A percentile compares a stretch with the other conserved stretches of the same genome.
These are phyloP conservation scores for Cercospora citrullina DNA, from an alignment of 2,329 filamentous ascomycete genomes.

Conservation along the genomic window DNA sequence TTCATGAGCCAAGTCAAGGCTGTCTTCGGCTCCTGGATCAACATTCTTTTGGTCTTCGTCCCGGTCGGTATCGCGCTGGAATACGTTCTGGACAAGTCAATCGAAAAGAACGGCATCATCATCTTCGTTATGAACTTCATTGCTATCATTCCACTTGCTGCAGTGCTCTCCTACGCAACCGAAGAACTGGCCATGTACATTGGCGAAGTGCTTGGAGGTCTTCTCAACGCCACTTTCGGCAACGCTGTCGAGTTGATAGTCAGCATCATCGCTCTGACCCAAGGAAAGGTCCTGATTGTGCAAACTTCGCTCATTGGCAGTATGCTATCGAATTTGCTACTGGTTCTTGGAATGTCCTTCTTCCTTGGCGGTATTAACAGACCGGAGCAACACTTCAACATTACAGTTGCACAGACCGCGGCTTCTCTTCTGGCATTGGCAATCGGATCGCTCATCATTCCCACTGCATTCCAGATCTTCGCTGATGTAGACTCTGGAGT, in stretches of 20 bases:
- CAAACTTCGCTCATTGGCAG: conserved; percentile 90
- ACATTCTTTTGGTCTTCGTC: conserved; percentile 74
- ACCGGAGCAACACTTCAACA: conserved; percentile 84
- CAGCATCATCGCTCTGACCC: conserved; percentile 75
- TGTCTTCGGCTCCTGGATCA: conserved; percentile 84
- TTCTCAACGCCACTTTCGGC: conserved; percentile 89
- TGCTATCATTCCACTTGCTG: conserved; percentile 86
- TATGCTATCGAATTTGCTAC: conserved; percentile 85
- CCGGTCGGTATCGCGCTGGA: conserved; percentile 75
- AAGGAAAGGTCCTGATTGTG: conserved; percentile 77
- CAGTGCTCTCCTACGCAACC: conserved; percentile 82
- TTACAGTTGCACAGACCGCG: conserved; percentile 86
- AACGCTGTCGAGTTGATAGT: conserved; percentile 56
- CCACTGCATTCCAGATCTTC: conserved; percentile 74
- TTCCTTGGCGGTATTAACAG: conserved; percentile 81
- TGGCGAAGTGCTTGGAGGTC: conserved; percentile 82
- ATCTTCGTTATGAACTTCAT: conserved; percentile 87
- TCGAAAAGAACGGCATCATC: conserved; percentile 57
- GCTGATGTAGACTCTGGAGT: conserved; percentile 33
- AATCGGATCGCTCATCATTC: conserved; percentile 81
- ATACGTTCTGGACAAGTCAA: conserved; percentile 49
- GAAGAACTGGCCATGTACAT: conserved; percentile 79
- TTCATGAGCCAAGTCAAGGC: conserved; percentile 61
- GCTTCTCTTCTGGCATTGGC: conserved; percentile 77
- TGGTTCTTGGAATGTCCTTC: conserved; percentile 90